These are phyloP conservation scores for Gymnopilus dilepis DNA, from an alignment of 768 basidiomycete genomes.

Conservation along the genomic window DNA sequence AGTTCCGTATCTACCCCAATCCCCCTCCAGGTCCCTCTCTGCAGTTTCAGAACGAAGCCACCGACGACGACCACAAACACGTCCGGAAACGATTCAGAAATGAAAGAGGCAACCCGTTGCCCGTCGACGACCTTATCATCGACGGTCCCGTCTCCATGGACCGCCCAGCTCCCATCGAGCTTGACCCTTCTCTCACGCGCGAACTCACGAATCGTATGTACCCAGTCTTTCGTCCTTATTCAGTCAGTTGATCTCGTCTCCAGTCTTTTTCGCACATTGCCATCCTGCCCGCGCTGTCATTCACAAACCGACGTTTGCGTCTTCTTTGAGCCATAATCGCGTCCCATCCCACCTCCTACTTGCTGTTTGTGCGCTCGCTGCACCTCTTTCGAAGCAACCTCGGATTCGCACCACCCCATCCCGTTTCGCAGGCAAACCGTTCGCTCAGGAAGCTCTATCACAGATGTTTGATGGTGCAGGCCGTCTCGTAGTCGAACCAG, in stretches of 20 bases:
- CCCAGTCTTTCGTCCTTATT: conserved; percentile 18
- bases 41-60: conserved; percentile 32
- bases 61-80: conserved; percentile 46
- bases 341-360: conserved; percentile 75
- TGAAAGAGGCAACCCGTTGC: conserved; percentile 43
- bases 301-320: conserved; percentile 79
- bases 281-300: conserved; percentile 79
- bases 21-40: conserved; percentile 20
- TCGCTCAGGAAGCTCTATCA: conserved; percentile 65
- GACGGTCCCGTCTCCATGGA: conserved; percentile 47
- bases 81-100: conserved; percentile 57
- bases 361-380: conserved; percentile 79
- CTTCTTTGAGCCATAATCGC: conserved; percentile 65
- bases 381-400: conserved; percentile 74
- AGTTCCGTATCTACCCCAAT: conserved; percentile 33
- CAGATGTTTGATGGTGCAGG: conserved; percentile 77
- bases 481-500: conserved; percentile 63
- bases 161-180: conserved; percentile 47
- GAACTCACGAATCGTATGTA: conserved; percentile 76
- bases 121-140: conserved; percentile 44
- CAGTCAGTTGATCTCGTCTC: conserved; percentile 18
- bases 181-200: conserved; percentile 68
- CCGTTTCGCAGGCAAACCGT: conserved; percentile 59
- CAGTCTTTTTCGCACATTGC: conserved; percentile 85
- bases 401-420: conserved; percentile 58